Base-by-base conservation (phyloP, 805 yeast genomes). In the Metschnikowia lachancei region DNA sequence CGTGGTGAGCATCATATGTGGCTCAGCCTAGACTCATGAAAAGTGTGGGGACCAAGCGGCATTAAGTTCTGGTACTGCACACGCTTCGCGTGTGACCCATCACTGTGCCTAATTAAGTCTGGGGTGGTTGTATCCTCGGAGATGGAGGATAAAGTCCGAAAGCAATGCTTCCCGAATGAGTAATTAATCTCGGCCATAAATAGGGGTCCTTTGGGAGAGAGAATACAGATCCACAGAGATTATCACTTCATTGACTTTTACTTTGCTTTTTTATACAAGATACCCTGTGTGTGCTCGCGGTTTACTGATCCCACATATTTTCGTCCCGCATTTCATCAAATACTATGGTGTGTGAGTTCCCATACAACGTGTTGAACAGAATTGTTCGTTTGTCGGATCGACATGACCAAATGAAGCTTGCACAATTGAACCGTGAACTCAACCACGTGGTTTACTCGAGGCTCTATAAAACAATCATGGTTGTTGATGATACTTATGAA, bases 1-100 rank as follows among this genome's bases (percentile, higher is more conserved):
- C 16, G 61, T 77, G 43, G 72, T 78, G 31, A 75, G 81, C 56
- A 65, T 78, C 31, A 58, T 58, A 30, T 43, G 56, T 37, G 54
- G 54, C 51, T 49, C 35, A 14, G 42, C 29, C 34, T 17, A 36
- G 18, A n/a, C 34, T 34, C n/a, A 18, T 8, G 12, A 9, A 31
- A 28, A 39, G 28, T 44, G 47, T 34, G 47, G 47, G 44, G 41
- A 6, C 13, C 26, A 13, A 36, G 30, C 48, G 48, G 48, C 48
- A 18, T 30, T 45, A 30, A 16, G 48, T 2, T 18, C 9, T 16
- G 8, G 24, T 30, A 16, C 38, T 45, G 48, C 44, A 36, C 30
- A 33, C 17, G 31, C 11, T 19, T 18, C 17, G n/a, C 17, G 20
- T 9, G 28, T 24, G 40, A 35, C 35, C 24, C 43, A 43, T 19